A percentile compares a stretch with the other conserved stretches of the same genome.
Evolutionary conservation across 192 early-diverging fungal genomes (phyloP).

Genomic region (Rhizophagus sp.): DNA sequence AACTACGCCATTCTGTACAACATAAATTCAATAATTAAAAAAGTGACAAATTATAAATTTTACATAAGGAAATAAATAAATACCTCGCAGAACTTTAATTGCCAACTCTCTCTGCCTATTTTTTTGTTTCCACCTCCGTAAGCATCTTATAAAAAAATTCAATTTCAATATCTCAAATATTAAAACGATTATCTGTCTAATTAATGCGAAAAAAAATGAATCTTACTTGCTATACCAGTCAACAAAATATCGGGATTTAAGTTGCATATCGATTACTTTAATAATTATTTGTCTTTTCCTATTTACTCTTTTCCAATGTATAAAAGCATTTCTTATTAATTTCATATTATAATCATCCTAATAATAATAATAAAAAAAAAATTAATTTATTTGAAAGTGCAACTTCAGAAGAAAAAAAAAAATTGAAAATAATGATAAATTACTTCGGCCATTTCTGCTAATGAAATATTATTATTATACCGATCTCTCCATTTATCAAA

Average conservation of each 20-base stretch:
- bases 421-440: not conserved
- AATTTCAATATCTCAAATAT: not conserved
- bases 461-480: slow-evolving; percentile 17
- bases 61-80: not conserved
- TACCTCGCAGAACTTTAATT: slow-evolving; percentile 6
- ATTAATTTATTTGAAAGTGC: not conserved
- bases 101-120: not conserved
- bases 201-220: not conserved
- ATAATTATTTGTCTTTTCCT: not conserved
- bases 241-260: slow-evolving; percentile 9
- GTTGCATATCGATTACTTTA: not conserved
- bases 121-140: slow-evolving; percentile 2
- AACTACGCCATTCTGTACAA: slow-evolving; percentile 2
- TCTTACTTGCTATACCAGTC: slow-evolving; percentile 21
- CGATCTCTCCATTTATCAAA: slow-evolving; percentile 21
- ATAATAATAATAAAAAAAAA: not conserved
- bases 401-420: not conserved
- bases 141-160: not conserved
- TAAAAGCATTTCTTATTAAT: not conserved
- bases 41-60: not conserved
- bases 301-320: slow-evolving; percentile 3
- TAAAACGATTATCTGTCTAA: no score
- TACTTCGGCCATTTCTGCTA: slow-evolving; percentile 23
- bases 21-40: no score
- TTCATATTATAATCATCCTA: slow-evolving; percentile 28